phyloP scores from a whole-genome alignment of 2,329 filamentous ascomycete genomes.

The Ilyonectria destructans region DNA sequence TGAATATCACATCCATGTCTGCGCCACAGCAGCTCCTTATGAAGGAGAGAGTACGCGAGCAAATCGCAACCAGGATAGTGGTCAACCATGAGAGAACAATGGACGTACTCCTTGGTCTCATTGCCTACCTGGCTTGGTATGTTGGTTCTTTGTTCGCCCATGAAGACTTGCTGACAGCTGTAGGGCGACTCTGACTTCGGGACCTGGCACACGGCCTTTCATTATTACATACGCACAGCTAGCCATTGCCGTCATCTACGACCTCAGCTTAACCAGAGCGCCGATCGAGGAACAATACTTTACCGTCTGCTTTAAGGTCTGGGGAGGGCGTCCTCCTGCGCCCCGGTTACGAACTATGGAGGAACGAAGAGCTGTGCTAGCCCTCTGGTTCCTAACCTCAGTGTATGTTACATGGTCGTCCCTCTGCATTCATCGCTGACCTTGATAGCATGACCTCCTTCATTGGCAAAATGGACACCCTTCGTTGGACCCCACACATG shows the following conservation, averaged over 20 bases:
- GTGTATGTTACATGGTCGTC: slow-evolving; percentile 47
- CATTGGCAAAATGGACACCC: slow-evolving; percentile 64
- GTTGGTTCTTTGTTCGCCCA: slow-evolving; percentile 22
- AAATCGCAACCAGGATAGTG: slow-evolving; percentile 64
- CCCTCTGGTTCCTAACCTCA: slow-evolving; percentile 61
- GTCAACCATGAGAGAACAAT: slow-evolving; percentile 65
- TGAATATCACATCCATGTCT: slow-evolving; percentile 63
- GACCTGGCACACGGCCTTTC: slow-evolving; percentile 59
- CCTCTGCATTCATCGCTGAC: slow-evolving; percentile 21
- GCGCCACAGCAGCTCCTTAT: slow-evolving; percentile 58
- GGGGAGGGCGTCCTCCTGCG: slow-evolving; percentile 48
- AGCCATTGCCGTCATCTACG: slow-evolving; percentile 61
- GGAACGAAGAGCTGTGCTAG: slow-evolving; percentile 65
- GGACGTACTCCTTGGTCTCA: slow-evolving; percentile 68
- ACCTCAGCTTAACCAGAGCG: slow-evolving; percentile 62
- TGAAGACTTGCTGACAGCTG: slow-evolving; percentile 18
- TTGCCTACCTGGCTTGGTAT: slow-evolving; percentile 65
- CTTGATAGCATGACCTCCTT: slow-evolving; percentile 54
- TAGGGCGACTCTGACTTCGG: slow-evolving; percentile 59
- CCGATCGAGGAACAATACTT: slow-evolving; percentile 56
- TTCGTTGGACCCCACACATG: slow-evolving; percentile 73
- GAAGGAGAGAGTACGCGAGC: slow-evolving; percentile 59
- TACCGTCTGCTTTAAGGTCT: slow-evolving; percentile 56
- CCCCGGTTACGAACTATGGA: slow-evolving; percentile 62
- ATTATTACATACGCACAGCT: slow-evolving; percentile 62